phyloP scores from a whole-genome alignment of 2,329 filamentous ascomycete genomes.

The Aspergillus brunneoviolaceus region DNA sequence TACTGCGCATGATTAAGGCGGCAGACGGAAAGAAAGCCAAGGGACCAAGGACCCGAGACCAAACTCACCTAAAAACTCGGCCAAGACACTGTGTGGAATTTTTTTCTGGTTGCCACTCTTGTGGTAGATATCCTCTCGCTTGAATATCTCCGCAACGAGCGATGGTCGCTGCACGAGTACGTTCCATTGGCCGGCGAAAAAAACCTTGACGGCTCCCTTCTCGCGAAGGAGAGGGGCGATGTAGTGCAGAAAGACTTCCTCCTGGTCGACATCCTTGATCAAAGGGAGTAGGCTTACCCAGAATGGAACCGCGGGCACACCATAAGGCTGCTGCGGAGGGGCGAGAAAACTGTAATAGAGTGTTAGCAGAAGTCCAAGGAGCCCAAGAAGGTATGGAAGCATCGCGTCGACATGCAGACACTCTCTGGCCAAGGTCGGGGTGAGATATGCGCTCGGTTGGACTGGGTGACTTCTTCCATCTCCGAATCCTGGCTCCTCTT shows the following conservation, averaged over 20 bases:
- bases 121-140: constrained; percentile 18
- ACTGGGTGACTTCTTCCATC: no score
- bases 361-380: neutral
- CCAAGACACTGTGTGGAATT: constrained; percentile 37
- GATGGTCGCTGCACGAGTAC: no score
- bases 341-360: neutral
- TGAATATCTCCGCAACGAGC: constrained; percentile 27
- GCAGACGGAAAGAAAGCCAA: neutral
- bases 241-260: no score
- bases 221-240: neutral
- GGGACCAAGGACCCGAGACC: constrained; percentile 22
- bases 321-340: neutral
- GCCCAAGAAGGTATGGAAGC: no score
- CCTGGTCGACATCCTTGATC: no score
- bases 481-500: no score
- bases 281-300: neutral
- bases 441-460: no score
- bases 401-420: no score
- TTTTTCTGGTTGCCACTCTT: constrained; percentile 27
- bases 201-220: constrained; percentile 46
- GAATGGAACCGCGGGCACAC: neutral
- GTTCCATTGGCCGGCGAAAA: constrained; percentile 32
- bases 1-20: neutral
- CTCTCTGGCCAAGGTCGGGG: no score
- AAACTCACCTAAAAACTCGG: constrained; percentile 30